Base-by-base conservation (phyloP, 352 stramenopile species). In the Globisporangium echinulatum region DNA sequence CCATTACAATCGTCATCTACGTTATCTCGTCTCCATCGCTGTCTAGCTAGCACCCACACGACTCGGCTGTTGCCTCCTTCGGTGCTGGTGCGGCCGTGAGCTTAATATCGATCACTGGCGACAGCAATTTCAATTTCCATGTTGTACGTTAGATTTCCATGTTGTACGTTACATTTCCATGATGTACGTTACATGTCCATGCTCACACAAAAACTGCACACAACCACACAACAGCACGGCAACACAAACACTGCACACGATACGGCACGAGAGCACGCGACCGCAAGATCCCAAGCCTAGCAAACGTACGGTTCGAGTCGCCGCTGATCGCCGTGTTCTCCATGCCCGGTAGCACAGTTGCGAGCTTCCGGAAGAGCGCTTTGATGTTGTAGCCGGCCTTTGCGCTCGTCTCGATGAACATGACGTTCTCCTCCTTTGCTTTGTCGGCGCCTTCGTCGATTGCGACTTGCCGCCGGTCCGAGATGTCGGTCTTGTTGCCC, bases 401-500 rank as follows among this genome's bases (percentile, higher is more conserved):
- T 53, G 97, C 97, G 70, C 90, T 98, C 40, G 96, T 99, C 77
- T 99, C 97, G 66, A 99, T 99, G 74, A 99, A 99, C 76, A 99
- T 95, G 57, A 99, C 88, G 58, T 97, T 96, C 72, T 99, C 95
- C 63, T 98, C 96, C 65, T 97, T 98, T 38, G 97, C 96, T 59
- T 98, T 97, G 71, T 99, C 96, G 37, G 98, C 94, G 40, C 97
- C 97, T 68, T 99, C 97, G 68, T 99, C 97, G 53, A 97, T 97
- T 47, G 92, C 97, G 8, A 98, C 94, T 69, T 98, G 90, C 52
- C 89, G 87, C 61, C 97, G 96, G 64, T 99, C 97, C 49, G 92
- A 97, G 51, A 99, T 91, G 75, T 99, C 97, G 44, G 97, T 99
- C 82, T 99, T 99, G 80, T 99, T 99, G 56, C 97, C 97, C 42